Conservation (phyloP, 2,329 filamentous ascomycete genomes). For the Stagonosporopsis chrysanthemi region DNA sequence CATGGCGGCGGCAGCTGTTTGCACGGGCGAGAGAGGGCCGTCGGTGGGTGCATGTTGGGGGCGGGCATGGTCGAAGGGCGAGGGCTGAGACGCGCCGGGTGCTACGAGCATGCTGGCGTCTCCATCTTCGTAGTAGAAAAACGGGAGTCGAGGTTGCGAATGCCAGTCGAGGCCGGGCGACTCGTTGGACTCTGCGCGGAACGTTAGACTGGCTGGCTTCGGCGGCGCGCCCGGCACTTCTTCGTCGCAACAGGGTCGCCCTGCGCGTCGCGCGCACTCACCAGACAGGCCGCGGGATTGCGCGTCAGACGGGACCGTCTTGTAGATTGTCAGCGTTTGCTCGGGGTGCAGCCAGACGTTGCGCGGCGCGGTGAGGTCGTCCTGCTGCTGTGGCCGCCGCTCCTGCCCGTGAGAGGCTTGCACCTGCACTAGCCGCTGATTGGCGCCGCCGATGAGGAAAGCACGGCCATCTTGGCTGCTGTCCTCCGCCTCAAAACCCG, state of each 20-base stretch:
- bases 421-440: constrained; percentile 17
- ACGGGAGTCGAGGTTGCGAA: constrained; percentile 1
- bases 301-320: background rate
- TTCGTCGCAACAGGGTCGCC: constrained; percentile 3
- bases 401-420: constrained; percentile 25
- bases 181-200: constrained; percentile 14
- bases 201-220: constrained; percentile 13
- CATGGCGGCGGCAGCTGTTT: constrained; percentile 38
- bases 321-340: background rate
- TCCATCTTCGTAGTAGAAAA: constrained; percentile 34
- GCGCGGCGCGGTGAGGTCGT: constrained; percentile 10
- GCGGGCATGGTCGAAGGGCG: constrained; percentile 29
- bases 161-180: constrained; percentile 2
- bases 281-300: background rate
- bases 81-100: constrained; percentile 28
- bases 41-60: constrained; percentile 36
- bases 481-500: background rate
- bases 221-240: constrained; percentile 15
- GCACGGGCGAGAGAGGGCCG: constrained; percentile 24
- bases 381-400: constrained; percentile 5
- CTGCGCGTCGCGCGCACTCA: constrained; percentile 16
- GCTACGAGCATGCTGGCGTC: constrained; percentile 44
- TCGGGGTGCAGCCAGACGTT: background rate
- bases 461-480: constrained; percentile 1
- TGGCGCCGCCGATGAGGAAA: constrained; percentile 2